These are phyloP conservation scores for Canna indica DNA, from an alignment of 176 grass and related monocot genomes.

Conservation along the genomic window DNA sequence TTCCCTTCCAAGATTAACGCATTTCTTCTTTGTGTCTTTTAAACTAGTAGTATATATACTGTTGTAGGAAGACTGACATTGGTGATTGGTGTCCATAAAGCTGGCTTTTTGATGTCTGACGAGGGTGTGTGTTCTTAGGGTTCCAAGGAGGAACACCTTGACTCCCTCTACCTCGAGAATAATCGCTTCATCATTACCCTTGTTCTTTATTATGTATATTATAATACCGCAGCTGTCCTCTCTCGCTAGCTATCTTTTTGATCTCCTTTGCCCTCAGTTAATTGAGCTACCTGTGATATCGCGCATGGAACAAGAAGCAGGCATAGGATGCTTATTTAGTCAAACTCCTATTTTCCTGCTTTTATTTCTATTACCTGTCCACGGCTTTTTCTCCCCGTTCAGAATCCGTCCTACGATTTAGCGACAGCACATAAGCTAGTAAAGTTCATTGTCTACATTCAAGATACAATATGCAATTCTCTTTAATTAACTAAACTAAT, in stretches of 20 bases:
- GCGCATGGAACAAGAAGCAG: background rate
- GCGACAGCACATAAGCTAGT: background rate
- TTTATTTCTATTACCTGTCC: background rate
- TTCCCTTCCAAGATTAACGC: background rate
- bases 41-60: background rate
- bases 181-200: slow-evolving; percentile 31
- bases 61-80: background rate
- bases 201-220: background rate
- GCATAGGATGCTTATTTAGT: slow-evolving; percentile 9
- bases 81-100: background rate
- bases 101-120: slow-evolving; percentile 34
- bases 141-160: slow-evolving; percentile 33
- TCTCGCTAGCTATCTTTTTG: background rate
- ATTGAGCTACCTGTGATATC: background rate
- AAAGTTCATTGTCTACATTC: background rate
- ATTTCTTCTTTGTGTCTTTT: background rate
- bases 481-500: background rate
- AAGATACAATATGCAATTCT: background rate
- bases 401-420: background rate
- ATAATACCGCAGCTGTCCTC: background rate
- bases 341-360: background rate
- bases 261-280: background rate
- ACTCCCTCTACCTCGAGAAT: slow-evolving; percentile 48
- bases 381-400: background rate
- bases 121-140: slow-evolving; percentile 32